A percentile compares a stretch with the other conserved stretches of the same genome.
Conservation (phyloP, 1,284 basidiomycete genomes). For the Apiotrichum veenhuisii region DNA sequence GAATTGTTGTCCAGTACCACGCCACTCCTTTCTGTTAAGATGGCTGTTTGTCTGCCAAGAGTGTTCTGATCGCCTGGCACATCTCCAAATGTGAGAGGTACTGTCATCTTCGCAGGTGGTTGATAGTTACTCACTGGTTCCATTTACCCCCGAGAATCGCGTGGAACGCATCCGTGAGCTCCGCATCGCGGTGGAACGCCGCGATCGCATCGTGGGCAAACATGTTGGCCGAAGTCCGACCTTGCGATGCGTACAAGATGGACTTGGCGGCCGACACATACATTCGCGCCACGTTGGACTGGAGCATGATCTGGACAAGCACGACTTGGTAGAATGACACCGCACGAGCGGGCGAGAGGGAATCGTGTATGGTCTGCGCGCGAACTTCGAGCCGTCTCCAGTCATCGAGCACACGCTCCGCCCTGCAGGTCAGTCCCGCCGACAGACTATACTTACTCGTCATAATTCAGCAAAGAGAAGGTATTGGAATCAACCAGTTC, state of each 20-base stretch:
- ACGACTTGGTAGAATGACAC: conserved; percentile 66
- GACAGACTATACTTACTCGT: conserved; percentile 57
- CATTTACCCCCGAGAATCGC: conserved; percentile 56
- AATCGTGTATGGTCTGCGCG: conserved; percentile 59
- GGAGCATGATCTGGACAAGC: conserved; percentile 56
- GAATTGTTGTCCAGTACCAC: no score
- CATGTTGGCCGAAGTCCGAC: conserved; percentile 59
- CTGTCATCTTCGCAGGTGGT: no score
- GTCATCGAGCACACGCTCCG: conserved; percentile 56
- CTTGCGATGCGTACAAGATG: conserved; percentile 62
- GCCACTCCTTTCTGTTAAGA: no score
- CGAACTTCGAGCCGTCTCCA: conserved; percentile 56
- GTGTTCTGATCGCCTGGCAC: no score
- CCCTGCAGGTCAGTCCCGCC: conserved; percentile 45
- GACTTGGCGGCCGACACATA: conserved; percentile 56
- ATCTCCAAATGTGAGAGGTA: no score
- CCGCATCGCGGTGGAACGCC: conserved; percentile 25
- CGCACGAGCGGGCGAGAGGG: conserved; percentile 52
- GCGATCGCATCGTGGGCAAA: conserved; percentile 57
- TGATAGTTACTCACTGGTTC: conserved; percentile 25
- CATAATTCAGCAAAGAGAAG: conserved; percentile 62
- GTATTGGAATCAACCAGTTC: conserved; percentile 63
- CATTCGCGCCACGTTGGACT: conserved; percentile 56
- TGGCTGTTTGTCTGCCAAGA: no score
- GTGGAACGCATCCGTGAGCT: conserved; percentile 55